Evolutionary conservation across 176 grass and related monocot species (phyloP).

Genomic region (Cenchrus fungigraminus): DNA sequence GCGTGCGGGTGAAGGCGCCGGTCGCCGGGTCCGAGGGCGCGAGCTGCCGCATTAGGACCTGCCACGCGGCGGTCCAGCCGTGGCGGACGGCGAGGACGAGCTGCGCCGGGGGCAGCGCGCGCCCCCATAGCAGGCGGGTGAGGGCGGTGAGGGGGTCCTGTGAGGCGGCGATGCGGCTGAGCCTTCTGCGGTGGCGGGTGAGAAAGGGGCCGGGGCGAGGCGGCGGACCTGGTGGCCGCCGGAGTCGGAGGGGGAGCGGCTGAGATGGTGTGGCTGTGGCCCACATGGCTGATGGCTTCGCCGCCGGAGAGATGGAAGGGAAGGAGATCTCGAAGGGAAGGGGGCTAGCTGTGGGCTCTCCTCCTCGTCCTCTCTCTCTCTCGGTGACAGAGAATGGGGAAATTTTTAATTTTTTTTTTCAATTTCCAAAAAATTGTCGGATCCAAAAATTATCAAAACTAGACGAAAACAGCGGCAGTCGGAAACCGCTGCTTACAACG

Average conservation of each 20-base stretch:
- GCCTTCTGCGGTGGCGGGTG: background rate
- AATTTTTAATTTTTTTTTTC: too few species aligned
- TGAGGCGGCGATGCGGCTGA: constrained; percentile 27
- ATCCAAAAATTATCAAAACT: too few species aligned
- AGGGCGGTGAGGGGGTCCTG: constrained; percentile 53
- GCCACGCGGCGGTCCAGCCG: constrained; percentile 63
- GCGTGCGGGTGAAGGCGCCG: constrained; percentile 69
- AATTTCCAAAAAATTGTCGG: too few species aligned
- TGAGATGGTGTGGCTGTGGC: constrained; percentile 25
- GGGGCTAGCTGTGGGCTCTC: background rate
- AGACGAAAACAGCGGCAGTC: too few species aligned
- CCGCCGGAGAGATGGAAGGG: background rate
- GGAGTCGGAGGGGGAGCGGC: constrained; percentile 24
- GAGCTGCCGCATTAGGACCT: constrained; percentile 90
- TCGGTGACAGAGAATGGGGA: too few species aligned
- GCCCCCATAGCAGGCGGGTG: constrained; percentile 58
- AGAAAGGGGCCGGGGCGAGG: background rate
- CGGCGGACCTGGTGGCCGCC: constrained; percentile 2
- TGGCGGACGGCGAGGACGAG: constrained; percentile 65
- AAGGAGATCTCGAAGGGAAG: too few species aligned
- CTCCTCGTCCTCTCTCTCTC: background rate
- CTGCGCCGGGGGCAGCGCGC: constrained; percentile 55
- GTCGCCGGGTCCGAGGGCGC: constrained; percentile 60
- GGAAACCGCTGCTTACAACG: too few species aligned
- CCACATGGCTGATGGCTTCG: constrained; percentile 40